phyloP scores from a whole-genome alignment of 805 yeast genomes.

The Priceomyces castillae region DNA sequence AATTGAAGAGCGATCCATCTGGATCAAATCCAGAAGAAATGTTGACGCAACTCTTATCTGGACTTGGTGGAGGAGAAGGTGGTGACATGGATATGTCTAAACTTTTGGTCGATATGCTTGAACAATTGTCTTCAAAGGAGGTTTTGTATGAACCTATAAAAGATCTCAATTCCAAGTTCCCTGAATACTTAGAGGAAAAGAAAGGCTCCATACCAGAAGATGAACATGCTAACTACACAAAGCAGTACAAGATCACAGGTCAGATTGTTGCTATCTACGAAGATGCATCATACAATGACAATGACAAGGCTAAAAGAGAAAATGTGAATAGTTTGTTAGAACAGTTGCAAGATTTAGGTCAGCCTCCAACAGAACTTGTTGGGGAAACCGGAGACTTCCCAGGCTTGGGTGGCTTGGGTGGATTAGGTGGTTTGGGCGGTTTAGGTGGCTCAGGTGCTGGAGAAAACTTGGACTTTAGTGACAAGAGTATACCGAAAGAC shows the following conservation, averaged over 20 bases:
- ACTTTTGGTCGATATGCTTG: conserved; percentile 68
- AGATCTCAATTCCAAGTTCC: conserved; percentile 71
- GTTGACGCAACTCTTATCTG: conserved; percentile 58
- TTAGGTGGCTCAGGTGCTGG: too few relatives aligned
- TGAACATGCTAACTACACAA: conserved; percentile 52
- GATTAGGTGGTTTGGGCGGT: conserved; percentile 23
- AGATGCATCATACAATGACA: conserved; percentile 56
- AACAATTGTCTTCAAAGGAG: conserved; percentile 79
- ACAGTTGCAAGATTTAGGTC: conserved; percentile 68
- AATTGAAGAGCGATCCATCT: conserved; percentile 44
- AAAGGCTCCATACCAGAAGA: conserved; percentile 41
- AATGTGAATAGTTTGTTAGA: conserved; percentile 60
- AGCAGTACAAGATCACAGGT: conserved; percentile 60
- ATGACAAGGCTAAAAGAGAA: conserved; percentile 41
- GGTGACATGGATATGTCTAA: conserved; percentile 57
- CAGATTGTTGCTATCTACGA: conserved; percentile 69
- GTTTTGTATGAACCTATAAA: conserved; percentile 86
- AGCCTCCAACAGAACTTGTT: conserved; percentile 75
- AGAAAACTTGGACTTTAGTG: conserved; percentile 46
- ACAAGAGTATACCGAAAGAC: conserved; percentile 54
- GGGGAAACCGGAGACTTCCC: conserved; percentile 53
- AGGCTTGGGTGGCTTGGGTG: conserved; percentile 45
- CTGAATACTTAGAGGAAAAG: conserved; percentile 63
- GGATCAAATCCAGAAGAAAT: conserved; percentile 48
- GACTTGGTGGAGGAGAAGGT: conserved; percentile 35